Conservation (phyloP, 1,284 basidiomycete genomes). For the Rhizoctonia solani region DNA sequence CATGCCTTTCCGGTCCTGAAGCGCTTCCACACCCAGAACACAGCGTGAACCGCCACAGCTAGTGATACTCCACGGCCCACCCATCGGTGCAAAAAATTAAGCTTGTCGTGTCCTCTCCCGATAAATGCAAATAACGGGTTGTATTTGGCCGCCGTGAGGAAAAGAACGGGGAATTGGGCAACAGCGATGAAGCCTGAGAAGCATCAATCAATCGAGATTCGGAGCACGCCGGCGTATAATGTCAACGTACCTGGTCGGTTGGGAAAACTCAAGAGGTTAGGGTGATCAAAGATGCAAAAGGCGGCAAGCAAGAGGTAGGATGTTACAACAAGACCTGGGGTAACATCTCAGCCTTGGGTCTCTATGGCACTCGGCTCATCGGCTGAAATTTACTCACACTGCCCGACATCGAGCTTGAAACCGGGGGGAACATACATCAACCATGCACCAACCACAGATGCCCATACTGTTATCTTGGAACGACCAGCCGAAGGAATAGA, state of each 20-base stretch:
- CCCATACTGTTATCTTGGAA: conserved; percentile 2
- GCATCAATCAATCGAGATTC: conserved; percentile 18
- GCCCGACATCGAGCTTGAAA: conserved; percentile 16
- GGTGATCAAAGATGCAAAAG: conserved; percentile 58
- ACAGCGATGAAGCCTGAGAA: conserved; percentile 69
- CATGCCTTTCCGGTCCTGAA: conserved; percentile 55
- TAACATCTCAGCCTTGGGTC: neutral
- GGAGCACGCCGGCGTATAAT: conserved; percentile 16
- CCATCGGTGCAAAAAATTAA: conserved; percentile 81
- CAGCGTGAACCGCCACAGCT: conserved; percentile 63
- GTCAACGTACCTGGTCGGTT: conserved; percentile 62
- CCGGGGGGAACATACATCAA: conserved; percentile 32
- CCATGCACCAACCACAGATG: conserved; percentile 16
- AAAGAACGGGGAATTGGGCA: conserved; percentile 75
- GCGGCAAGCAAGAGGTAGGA: conserved; percentile 43
- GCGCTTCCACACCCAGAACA: conserved; percentile 72
- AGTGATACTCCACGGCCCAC: conserved; percentile 70
- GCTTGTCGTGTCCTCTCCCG: conserved; percentile 73
- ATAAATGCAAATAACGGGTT: conserved; percentile 69
- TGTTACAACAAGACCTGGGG: conserved; percentile 34
- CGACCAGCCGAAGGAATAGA: neutral
- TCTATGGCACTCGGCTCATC: neutral
- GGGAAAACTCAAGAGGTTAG: conserved; percentile 59
- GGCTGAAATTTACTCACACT: conserved; percentile 1
- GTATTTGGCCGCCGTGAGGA: conserved; percentile 80